Conservation (phyloP, 2,329 filamentous ascomycete species). For the Pseudogymnoascus sp. region DNA sequence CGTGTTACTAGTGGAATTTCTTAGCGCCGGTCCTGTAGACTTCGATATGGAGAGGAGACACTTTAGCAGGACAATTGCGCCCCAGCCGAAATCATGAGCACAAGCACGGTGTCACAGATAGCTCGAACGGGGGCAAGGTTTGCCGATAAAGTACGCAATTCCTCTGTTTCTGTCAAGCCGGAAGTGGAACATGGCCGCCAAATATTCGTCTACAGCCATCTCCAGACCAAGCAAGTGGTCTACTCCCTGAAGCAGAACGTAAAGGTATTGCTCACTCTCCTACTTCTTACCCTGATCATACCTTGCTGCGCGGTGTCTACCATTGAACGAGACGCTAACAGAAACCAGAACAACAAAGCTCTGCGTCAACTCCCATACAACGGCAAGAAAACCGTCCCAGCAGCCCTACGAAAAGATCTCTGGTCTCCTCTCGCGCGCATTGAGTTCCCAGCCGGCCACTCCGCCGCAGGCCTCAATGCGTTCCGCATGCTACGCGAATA, state of each 20-base stretch:
- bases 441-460: constrained; percentile 44
- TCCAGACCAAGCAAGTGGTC: constrained; percentile 32
- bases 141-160: constrained; percentile 9
- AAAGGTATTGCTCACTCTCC: constrained; percentile 22
- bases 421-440: constrained; percentile 55
- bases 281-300: not conserved
- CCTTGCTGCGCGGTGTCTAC: not conserved
- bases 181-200: constrained; percentile 26
- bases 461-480: constrained; percentile 44
- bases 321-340: not conserved
- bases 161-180: not conserved
- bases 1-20: not conserved
- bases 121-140: not conserved
- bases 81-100: not conserved
- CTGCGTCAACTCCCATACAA: constrained; percentile 54
- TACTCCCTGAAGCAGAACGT: constrained; percentile 31
- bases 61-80: constrained; percentile 8
- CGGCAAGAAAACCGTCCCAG: constrained; percentile 57
- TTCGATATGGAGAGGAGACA: constrained; percentile 8
- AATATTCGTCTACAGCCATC: constrained; percentile 32
- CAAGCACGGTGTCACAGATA: constrained; percentile 6
- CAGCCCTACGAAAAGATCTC: constrained; percentile 57
- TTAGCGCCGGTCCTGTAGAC: constrained; percentile 1
- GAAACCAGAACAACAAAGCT: constrained; percentile 34
- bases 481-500: constrained; percentile 59